Base-by-base conservation (phyloP, 1,284 basidiomycete species). In the Irpex lacteus region DNA sequence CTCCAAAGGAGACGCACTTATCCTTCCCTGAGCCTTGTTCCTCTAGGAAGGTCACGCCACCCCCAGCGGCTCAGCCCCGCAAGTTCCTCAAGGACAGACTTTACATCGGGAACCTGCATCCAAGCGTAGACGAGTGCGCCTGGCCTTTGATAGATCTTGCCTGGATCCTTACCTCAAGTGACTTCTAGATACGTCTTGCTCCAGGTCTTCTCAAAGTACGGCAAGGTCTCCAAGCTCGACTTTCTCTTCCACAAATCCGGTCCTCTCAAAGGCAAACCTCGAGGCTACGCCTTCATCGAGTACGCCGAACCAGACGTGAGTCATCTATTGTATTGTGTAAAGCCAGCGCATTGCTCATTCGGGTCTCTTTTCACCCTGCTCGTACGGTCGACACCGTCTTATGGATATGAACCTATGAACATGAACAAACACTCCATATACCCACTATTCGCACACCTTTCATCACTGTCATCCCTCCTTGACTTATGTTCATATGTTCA, bases 231-330 rank as follows among this genome's bases (percentile, higher is more conserved):
- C 49, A 95, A 96, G 70, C 85, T 98, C 64, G 97, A 99, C 76
- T 97, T 91, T 75, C 84, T 98, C 70, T 98, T 97, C 73, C 96
- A 99, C 83, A 98, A 97, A 79, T 82, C 89, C 0, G 97, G 97
- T 0, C 84, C 90, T 3, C 78, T 90, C 70, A 95, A 91, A 75
- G 97, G 97, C 11, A 97, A 95, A 75, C 95, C 97, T 1, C 82
- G 96, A 18, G 97, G 97, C 2, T 99, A 96, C 75, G 96, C 96
- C 0, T 99, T 98, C 70, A 80, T 99, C 38, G 95, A 98, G 77
- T 98, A 89, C 73, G 82, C 82, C 36, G 83, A 84, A 59, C 83
- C 88, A 77, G 86, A 89, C 78, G 96, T 98, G 78, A 81, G 94
- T 89, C 59, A 61, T 15, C 50, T 65, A 52, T 61, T 50, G 66